A percentile compares a stretch with the other conserved stretches of the same genome.
Conservation (phyloP, 2,329 filamentous ascomycete genomes). For the Fusarium kyushuense region DNA sequence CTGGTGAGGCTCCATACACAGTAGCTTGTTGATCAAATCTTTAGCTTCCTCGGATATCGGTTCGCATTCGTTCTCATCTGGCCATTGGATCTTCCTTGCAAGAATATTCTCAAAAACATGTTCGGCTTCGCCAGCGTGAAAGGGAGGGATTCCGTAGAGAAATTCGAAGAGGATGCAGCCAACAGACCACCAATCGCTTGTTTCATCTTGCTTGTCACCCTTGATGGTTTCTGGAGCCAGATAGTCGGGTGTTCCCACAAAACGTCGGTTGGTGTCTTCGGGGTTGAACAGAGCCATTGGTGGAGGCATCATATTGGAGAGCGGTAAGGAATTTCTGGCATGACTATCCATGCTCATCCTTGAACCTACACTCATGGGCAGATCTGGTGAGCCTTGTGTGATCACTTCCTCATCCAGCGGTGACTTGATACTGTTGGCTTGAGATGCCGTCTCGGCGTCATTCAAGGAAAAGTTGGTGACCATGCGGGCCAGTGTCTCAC, state of each 20-base stretch:
- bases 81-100: conserved; percentile 90
- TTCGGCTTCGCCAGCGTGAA: conserved; percentile 90
- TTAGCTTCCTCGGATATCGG: conserved; percentile 85
- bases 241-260: conserved; percentile 97
- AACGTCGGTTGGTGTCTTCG: conserved; percentile 90
- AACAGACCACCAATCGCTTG: conserved; percentile 99
- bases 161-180: conserved; percentile 98
- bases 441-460: conserved; percentile 63
- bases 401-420: conserved; percentile 82
- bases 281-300: conserved; percentile 97
- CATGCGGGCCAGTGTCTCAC: conserved; percentile 85
- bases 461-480: conserved; percentile 82
- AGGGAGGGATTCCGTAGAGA: conserved; percentile 91
- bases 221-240: conserved; percentile 97
- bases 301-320: conserved; percentile 82
- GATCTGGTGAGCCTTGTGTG: conserved; percentile 80
- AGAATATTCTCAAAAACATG: conserved; percentile 98
- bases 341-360: conserved; percentile 53
- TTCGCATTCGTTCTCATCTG: conserved; percentile 81
- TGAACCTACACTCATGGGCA: conserved; percentile 62
- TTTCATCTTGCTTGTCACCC: conserved; percentile 94
- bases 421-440: conserved; percentile 63
- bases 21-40: conserved; percentile 91
- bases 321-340: conserved; percentile 53
- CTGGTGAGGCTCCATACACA: conserved; percentile 84